Evolutionary conservation across 2,329 filamentous ascomycete genomes (phyloP), one percentile per base, ranked within the genome.

Genomic region (Xylaria sp.): DNA sequence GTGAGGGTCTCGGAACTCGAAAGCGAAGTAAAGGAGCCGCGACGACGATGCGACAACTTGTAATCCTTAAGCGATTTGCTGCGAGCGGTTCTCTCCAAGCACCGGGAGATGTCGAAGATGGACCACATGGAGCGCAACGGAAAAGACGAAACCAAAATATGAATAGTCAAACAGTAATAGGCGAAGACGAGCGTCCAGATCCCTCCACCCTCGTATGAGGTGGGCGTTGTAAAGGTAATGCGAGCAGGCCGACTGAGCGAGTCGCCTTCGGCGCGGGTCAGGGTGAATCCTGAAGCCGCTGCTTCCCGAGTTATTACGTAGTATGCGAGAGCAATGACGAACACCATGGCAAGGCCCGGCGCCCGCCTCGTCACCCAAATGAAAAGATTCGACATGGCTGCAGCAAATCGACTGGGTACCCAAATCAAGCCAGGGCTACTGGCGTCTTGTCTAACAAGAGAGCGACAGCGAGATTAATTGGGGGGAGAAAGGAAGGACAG

Each of bases 151-250:
- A 91, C 89, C 62, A 91, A 81, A 62, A 88, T 65, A 77, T 93
- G 90, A 64, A 92, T 85, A 39, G 90, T 76, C 19, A 92, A 81
- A 61, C 86, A 88, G 79, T 92, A 93, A 74, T 88, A 89, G 58
- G 89, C 84, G 74, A 90, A 91, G 34, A 88, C 36, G 57, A 83
- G 77, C 14, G 86, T 86, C 82, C 81, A 87, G 56, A 83, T 75
- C 36, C 86, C 85, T 47, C 81, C 83, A 32, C 85, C 84, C 45
- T 79, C 74, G 55, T 71, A 67, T 3, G 77, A 71, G 2, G 75
- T 71, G 14, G 78, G 76, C 11, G 78, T 75, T 53, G 79, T 75
- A 71, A 70, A 68, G 34, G 62, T 56, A 24, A 78, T 71, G 58
- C 74, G 74, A 32, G 78, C 72, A 61, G 77, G 73, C 42, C 69